Evolutionary conservation across 2,329 filamentous ascomycete genomes (phyloP), one percentile per base, ranked within the genome.

Genomic region (Exophiala alcalophila): DNA sequence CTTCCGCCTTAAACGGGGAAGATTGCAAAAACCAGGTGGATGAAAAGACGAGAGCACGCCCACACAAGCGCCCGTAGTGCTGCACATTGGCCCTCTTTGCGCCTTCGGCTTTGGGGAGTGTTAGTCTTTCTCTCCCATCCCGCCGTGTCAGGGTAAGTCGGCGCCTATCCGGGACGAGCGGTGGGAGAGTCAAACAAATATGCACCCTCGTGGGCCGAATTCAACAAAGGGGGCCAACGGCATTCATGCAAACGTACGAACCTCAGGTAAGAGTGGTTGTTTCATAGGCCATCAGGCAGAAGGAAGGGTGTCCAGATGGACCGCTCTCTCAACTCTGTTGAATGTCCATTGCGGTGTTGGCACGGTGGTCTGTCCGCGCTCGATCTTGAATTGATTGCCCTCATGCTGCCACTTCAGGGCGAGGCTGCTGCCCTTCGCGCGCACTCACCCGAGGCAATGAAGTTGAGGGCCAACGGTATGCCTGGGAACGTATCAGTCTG

Each of bases 401-500:
- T 29, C 24, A 10, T 74, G 77, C 79, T 78, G 76, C 81, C 81
- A 80, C 81, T 80, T 71, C 67, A 72, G 64, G 66, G 59, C 27
- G 42, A 33, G 21, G 38, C 44, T 37, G 50, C 46, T 33, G 46
- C 44, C 40, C 48, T 47, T 55, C 49, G 50, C 50, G 57, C 52
- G 54, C 66, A 91, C 86, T 91, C 81, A 92, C 86, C 85, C 72
- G 86, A 87, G 65, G 86, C 86, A 71, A 92, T 86, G 72, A 92
- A 92, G 71, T 92, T 92, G 62, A 92, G 74, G 65, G 86, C 85
- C 66, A 92, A 71, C 57, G 86, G 86, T 54, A 88, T 70, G 54
- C 84, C 86, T 92, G 47, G 21, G 5, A 34, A 38, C 40, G n/a
- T 15, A 23, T 51, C 28, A 51, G 30, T 59, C 67, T 47, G 56